Conservation (phyloP, 2,329 filamentous ascomycete species). For the Thielaviopsis populi region DNA sequence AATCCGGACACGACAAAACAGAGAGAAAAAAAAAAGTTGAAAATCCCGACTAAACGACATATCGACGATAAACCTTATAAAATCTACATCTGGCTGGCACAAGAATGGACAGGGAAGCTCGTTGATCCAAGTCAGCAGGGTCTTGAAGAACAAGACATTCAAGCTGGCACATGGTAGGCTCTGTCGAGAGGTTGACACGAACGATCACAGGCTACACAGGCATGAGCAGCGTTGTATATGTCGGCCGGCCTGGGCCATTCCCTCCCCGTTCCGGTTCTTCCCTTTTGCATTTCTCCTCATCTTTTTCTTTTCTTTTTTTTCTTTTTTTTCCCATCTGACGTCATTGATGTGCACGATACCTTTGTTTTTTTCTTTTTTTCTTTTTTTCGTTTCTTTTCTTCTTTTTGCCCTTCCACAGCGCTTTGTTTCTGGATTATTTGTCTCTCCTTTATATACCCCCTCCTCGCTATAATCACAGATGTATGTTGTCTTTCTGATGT, state of each 20-base stretch:
- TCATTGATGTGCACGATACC: neutral
- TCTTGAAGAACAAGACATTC: neutral
- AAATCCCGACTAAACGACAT: slow-evolving; percentile 4
- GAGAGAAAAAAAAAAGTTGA: slow-evolving; percentile 17
- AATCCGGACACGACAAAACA: slow-evolving; percentile 13
- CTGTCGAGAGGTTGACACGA: neutral
- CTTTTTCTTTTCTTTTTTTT: neutral
- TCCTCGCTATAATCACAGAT: neutral
- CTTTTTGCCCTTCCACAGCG: neutral
- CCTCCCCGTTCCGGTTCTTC: neutral
- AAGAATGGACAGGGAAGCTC: neutral
- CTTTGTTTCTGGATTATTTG: neutral
- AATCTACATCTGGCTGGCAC: slow-evolving; percentile 10
- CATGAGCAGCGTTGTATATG: neutral
- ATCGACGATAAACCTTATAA: neutral
- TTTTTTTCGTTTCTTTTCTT: neutral
- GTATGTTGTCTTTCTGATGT: neutral
- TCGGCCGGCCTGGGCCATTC: neutral
- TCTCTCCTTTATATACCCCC: slow-evolving; percentile 6
- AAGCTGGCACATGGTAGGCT: neutral
- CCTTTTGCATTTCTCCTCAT: too few species aligned
- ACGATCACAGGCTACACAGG: neutral
- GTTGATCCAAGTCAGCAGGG: neutral
- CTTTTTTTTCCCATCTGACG: neutral
- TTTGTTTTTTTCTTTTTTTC: neutral